These are phyloP conservation scores for Trifolium dubium DNA, from an alignment of 306 rosid species.

Conservation along the genomic window DNA sequence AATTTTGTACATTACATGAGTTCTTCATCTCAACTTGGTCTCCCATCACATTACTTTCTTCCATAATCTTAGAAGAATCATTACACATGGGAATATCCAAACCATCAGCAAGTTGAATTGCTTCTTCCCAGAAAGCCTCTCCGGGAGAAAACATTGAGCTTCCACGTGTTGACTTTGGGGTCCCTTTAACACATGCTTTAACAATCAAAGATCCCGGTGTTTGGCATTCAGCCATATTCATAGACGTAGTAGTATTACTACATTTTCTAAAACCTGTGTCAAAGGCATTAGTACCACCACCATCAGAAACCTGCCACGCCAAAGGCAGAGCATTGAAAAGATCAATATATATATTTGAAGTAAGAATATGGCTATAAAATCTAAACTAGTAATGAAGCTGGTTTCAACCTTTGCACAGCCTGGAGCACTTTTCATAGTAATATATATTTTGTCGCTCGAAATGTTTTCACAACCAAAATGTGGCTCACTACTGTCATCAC, in stretches of 20 bases:
- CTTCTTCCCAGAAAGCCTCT: conserved; percentile 95
- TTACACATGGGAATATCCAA: conserved; percentile 54
- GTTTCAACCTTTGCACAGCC: conserved; percentile 44
- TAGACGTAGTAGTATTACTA: conserved; percentile 57
- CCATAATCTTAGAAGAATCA: conserved; percentile 51
- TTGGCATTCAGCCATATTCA: conserved; percentile 52
- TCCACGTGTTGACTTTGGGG: conserved; percentile 76
- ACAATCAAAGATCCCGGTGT: conserved; percentile 77
- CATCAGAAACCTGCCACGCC: conserved; percentile 52
- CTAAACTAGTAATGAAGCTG: conserved; percentile 19
- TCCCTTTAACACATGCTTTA: conserved; percentile 54
- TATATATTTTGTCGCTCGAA: conserved; percentile 39
- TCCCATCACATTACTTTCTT: conserved; percentile 46
- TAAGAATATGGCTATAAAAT: conserved; percentile 19
- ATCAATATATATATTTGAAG: conserved; percentile 25
- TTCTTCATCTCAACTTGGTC: conserved; percentile 48
- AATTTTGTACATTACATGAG: conserved; percentile 55
- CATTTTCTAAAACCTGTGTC: conserved; percentile 69
- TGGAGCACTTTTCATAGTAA: conserved; percentile 43
- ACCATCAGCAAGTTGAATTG: conserved; percentile 90
- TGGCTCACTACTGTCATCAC: conserved; percentile 41
- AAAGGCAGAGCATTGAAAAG: conserved; percentile 36
- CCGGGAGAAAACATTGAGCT: conserved; percentile 93
- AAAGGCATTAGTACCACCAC: conserved; percentile 41
- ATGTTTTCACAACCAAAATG: conserved; percentile 44